Evolutionary conservation across 176 grass and related monocot genomes (phyloP), one percentile per base, ranked within the genome.

Genomic region (Melocanna baccifera): DNA sequence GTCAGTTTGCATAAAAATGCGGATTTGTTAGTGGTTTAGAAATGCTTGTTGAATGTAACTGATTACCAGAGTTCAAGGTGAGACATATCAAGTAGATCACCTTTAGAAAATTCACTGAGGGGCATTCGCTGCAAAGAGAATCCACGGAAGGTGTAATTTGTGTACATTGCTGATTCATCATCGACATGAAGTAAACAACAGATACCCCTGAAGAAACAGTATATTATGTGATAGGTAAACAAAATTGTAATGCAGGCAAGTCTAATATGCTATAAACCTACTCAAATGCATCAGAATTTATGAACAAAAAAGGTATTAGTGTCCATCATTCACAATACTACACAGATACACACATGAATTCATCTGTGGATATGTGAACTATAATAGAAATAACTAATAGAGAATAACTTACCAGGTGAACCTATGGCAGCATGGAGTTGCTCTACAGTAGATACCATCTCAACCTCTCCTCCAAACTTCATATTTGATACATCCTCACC

Each of bases 401-500:
- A 73, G 25, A 58, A 79, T 58, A 66, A 78, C 56, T 83, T 73
- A 96, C 96, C 93, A 58, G 93, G 90, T n/a, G 91, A 93, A 65
- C 80, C 82, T 63, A 86, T 84, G 51, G 87, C 96, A 79, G 86
- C 96, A 83, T 63, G 72, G 52, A 94, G 86, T 90, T 96, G 96
- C 41, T 99, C 91, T 64, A 84, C 25, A 63, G 25, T 89, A 58
- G 91, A 86, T 61, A 96, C 47, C 12, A 64, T 81, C 83, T 99
- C 91, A 43, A 94, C 93, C 82, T 96, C 93, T 63, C 93, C 93
- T 70, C 96, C 93, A 67, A 92, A 99, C 76, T 99, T 96, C 89
- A 99, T 89, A 90, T 99, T 94, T 2, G 91, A 94, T 43, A 99
- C 91, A 82, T 96, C 91, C 79, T 99, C 93, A 25, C 96, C 93